phyloP scores from a whole-genome alignment of 371 early-diverging fungal genomes.

The Mucor lusitanicus region DNA sequence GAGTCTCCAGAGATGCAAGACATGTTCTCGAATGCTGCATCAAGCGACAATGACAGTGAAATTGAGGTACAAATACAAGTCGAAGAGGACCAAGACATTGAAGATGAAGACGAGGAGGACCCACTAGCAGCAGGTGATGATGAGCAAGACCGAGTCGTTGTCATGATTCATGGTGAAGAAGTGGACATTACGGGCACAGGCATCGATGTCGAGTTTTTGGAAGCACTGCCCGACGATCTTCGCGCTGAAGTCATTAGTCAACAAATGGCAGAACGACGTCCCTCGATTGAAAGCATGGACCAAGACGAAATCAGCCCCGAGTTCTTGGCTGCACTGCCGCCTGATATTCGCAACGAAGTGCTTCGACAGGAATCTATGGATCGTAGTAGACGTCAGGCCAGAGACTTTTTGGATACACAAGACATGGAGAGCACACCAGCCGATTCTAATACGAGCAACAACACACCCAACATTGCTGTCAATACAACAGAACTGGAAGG shows the following conservation, averaged over 20 bases:
- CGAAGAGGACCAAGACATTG: neutral
- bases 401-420: neutral
- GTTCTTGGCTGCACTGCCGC: constrained; percentile 73
- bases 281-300: constrained; percentile 27
- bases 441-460: neutral
- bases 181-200: constrained; percentile 94
- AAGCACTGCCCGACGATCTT: constrained; percentile 95
- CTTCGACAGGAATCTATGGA: constrained; percentile 51
- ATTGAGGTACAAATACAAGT: neutral
- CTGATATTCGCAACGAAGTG: constrained; percentile 70
- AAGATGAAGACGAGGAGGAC: constrained; percentile 1
- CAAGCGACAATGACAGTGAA: constrained; percentile 2
- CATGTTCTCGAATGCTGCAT: too few relatives aligned
- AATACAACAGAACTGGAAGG: constrained; percentile 35
- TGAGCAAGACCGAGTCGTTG: constrained; percentile 37
- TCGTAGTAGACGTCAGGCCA: constrained; percentile 22
- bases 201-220: constrained; percentile 92
- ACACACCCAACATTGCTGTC: neutral
- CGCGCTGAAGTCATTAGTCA: constrained; percentile 90
- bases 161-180: constrained; percentile 49
- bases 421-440: neutral
- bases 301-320: constrained; percentile 62
- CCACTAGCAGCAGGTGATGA: too few relatives aligned
- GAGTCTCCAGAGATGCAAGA: neutral
- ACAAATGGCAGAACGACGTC: constrained; percentile 32